Evolutionary conservation across 2,329 filamentous ascomycete species (phyloP), one percentile per base, ranked within the genome.

Genomic region (Mollisiaceae sp.): DNA sequence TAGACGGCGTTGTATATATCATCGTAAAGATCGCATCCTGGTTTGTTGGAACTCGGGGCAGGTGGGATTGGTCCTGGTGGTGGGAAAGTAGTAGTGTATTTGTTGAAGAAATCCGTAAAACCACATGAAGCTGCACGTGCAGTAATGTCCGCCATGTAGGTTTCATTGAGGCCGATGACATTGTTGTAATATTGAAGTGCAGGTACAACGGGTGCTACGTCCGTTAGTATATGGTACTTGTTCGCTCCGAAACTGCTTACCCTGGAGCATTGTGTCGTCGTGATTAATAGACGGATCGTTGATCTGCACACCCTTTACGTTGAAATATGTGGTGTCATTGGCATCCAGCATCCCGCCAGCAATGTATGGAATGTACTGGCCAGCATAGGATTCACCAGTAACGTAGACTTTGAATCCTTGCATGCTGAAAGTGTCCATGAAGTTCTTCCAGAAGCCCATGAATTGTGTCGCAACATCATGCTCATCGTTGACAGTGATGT

Each of bases 391-490:
- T 75, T 90, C 88, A 9, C 88, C 88, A 0, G 86, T 82, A 67
- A 91, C 82, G 73, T 87, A 90, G n/a, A 89, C 79, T 71, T 88
- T 87, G 66, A 81, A 82, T 22, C 81, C 79, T 43, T 85, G 78
- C 63, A 88, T 79, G 24, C 75, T 78, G 65, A 89, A 89, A 0
- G 83, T 85, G 41, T 86, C 78, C 35, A 88, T 76, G 67, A 88
- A 89, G 75, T 88, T 88, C 78, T 87, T 86, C 79, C 83, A 87
- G 76, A 88, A 89, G 54, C 84, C 85, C 12, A 86, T 79, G 72
- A 89, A 88, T 65, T 89, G 80, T 20, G 77, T 76, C 0, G 85
- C 83, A 35, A 84, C 80, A 69, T 87, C 85, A 32, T 80, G 78
- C 68, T 86, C 81, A 63, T 81, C 79, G 2, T 78, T 81, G 4